Conservation (phyloP, 306 rosid genomes). For the Sicyos baderoa region DNA sequence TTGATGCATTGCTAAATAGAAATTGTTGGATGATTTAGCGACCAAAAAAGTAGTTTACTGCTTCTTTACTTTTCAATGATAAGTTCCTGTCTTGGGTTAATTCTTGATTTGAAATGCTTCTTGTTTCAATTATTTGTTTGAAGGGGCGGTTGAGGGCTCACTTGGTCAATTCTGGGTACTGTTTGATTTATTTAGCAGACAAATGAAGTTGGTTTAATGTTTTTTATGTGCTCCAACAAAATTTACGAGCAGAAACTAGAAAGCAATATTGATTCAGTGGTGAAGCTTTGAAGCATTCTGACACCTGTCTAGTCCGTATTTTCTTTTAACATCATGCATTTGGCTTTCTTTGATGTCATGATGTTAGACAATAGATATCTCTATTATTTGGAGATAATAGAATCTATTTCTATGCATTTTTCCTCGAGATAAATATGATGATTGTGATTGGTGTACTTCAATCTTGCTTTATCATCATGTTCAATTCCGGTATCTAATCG, state of each 20-base stretch:
- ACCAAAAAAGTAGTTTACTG: not conserved
- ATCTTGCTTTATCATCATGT: slow-evolving; percentile 7
- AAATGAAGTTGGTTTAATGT: not conserved
- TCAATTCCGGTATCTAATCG: not conserved
- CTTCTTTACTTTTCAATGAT: slow-evolving; percentile 7
- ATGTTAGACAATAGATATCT: not conserved
- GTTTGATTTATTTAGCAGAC: not conserved
- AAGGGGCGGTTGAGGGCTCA: not conserved
- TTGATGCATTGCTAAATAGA: not conserved
- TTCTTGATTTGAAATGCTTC: not conserved
- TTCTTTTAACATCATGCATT: slow-evolving; percentile 4
- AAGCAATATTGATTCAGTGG: slow-evolving; percentile 2
- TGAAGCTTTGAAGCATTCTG: slow-evolving; percentile 3
- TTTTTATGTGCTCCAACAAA: not conserved
- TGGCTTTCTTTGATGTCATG: slow-evolving; percentile 12
- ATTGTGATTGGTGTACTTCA: not conserved
- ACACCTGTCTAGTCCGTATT: slow-evolving; percentile 11
- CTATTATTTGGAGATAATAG: slow-evolving; percentile 12
- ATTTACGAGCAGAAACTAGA: slow-evolving; percentile 1
- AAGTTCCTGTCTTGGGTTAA: not conserved
- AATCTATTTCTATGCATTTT: slow-evolving; percentile 6
- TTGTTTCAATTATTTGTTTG: not conserved
- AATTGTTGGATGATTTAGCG: too few relatives aligned
- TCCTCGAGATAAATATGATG: not conserved
- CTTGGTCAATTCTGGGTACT: not conserved